phyloP scores from a whole-genome alignment of 129 eudicot genomes.

The Saposhnikovia divaricata region DNA sequence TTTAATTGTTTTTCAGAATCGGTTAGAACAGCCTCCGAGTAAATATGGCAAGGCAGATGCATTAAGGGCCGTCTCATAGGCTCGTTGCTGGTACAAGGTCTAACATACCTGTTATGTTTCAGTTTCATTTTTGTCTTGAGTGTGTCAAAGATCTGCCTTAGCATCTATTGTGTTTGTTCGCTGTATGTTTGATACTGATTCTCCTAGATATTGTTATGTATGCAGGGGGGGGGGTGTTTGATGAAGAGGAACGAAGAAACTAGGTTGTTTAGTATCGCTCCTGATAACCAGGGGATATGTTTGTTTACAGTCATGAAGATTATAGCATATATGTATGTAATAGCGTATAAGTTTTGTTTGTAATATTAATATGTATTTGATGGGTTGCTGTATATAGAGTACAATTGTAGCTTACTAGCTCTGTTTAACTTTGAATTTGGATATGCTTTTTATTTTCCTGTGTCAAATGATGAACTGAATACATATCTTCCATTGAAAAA shows the following conservation, averaged over 20 bases:
- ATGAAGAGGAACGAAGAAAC: neutral
- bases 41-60: neutral
- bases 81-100: slow-evolving; percentile 1
- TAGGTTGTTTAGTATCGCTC: neutral
- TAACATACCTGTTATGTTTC: neutral
- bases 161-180: neutral
- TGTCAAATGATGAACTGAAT: too few species aligned
- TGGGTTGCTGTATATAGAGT: neutral
- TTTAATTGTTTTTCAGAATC: slow-evolving; percentile 8
- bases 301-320: neutral
- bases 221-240: neutral
- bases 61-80: slow-evolving; percentile 10
- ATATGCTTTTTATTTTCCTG: neutral
- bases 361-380: neutral
- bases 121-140: neutral
- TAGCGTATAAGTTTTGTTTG: neutral
- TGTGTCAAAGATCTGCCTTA: slow-evolving; percentile 8
- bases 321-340: neutral
- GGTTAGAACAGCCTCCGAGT: slow-evolving; percentile 9
- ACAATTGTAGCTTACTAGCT: neutral
- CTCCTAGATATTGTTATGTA: neutral
- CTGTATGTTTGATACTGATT: slow-evolving; percentile 7
- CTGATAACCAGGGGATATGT: neutral
- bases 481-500: neutral
- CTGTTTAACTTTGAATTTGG: neutral